A percentile compares a stretch with the other conserved stretches of the same genome.
These are phyloP conservation scores for Berkeleyomyces basicola DNA, from an alignment of 2,329 filamentous ascomycete genomes.

Conservation along the genomic window DNA sequence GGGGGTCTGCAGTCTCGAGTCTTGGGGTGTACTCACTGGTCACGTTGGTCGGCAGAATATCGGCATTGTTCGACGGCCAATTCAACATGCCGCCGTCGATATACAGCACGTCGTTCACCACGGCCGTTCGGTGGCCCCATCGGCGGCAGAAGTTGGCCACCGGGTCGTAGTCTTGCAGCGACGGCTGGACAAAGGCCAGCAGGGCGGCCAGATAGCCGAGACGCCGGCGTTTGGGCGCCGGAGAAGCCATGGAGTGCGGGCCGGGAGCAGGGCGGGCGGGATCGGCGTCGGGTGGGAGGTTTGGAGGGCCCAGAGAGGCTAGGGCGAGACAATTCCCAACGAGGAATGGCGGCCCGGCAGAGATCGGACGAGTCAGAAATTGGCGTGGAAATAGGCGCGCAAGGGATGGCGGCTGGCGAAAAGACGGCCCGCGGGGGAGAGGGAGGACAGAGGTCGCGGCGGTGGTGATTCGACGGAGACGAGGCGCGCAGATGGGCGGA, in stretches of 20 bases:
- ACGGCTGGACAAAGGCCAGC: background rate
- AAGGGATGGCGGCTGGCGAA: background rate
- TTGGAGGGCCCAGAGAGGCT: background rate
- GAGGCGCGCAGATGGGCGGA: background rate
- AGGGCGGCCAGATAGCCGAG: slow-evolving; percentile 1
- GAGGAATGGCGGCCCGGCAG: background rate
- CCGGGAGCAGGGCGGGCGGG: background rate
- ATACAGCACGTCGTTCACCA: slow-evolving; percentile 42
- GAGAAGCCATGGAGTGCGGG: background rate
- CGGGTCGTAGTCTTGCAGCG: slow-evolving; percentile 29
- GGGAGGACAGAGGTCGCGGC: too few relatives aligned
- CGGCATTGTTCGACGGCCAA: slow-evolving; percentile 30
- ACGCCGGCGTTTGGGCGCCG: background rate
- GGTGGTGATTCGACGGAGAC: background rate
- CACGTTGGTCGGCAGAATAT: slow-evolving; percentile 31
- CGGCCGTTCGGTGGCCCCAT: slow-evolving; percentile 42
- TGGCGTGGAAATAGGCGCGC: background rate
- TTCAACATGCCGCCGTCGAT: slow-evolving; percentile 45
- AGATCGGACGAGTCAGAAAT: background rate
- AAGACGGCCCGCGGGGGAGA: too few relatives aligned
- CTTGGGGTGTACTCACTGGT: slow-evolving; percentile 31
- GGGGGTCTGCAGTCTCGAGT: too few relatives aligned
- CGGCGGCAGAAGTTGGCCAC: slow-evolving; percentile 36
- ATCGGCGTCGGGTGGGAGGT: background rate
- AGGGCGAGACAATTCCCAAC: background rate